Percentiles rank a stretch among this genome's conserved stretches.
Evolutionary conservation across 2,329 filamentous ascomycete genomes (phyloP).

Genomic region (Pseudohalonectria lignicola): DNA sequence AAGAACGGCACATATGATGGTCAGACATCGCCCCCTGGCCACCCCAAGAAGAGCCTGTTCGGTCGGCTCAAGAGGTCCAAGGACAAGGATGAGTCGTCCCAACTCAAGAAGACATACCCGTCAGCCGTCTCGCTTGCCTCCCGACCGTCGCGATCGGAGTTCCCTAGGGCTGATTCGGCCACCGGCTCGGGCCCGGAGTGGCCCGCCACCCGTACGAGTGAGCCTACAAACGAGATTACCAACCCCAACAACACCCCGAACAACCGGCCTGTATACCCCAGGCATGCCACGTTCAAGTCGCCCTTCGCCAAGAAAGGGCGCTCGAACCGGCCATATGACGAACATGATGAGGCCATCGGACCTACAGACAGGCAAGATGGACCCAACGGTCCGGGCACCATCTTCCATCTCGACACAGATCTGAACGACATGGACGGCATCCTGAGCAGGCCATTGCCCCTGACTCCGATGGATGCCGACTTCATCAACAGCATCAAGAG

Average conservation of each 20-base stretch:
- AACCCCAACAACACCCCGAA: conserved; percentile 11
- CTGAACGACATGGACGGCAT: conserved; percentile 89
- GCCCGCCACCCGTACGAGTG: too few species aligned
- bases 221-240: too few species aligned
- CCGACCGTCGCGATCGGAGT: conserved; percentile 36
- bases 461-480: conserved; percentile 58
- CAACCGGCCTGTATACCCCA: conserved; percentile 26
- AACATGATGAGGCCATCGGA: conserved; percentile 46
- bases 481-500: conserved; percentile 33
- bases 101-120: conserved; percentile 36
- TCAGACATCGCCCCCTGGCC: conserved; percentile 47
- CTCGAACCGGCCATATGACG: conserved; percentile 34
- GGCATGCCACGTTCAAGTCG: conserved; percentile 46
- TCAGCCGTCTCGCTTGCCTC: conserved; percentile 41
- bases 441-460: conserved; percentile 55
- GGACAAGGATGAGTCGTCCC: conserved; percentile 33
- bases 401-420: conserved; percentile 79
- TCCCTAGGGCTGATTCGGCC: conserved; percentile 12
- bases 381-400: conserved; percentile 26
- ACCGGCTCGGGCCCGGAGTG: not conserved
- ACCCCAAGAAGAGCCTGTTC: conserved; percentile 39
- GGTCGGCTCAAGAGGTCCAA: conserved; percentile 43
- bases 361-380: conserved; percentile 40
- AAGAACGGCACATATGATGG: conserved; percentile 37
- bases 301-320: conserved; percentile 49